Percentiles rank a stretch among this genome's conserved stretches.
Conservation (phyloP, 768 basidiomycete genomes). For the Russula sp. region DNA sequence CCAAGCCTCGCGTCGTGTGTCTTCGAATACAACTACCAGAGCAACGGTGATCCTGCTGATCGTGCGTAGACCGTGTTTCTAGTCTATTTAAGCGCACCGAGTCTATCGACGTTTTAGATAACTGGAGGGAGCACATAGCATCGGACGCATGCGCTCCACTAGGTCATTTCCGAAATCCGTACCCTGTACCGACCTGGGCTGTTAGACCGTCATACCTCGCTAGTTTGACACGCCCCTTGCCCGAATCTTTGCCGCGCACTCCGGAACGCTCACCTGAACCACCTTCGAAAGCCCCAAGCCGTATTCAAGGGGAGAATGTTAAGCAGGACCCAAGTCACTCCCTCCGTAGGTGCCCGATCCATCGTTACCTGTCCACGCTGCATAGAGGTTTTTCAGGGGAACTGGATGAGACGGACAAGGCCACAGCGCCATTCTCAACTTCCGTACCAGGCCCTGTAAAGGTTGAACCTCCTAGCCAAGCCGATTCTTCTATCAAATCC, state of each 20-base stretch:
- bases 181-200: slow-evolving; percentile 19
- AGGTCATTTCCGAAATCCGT: slow-evolving; percentile 11
- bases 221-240: neutral
- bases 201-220: slow-evolving; percentile 3
- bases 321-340: neutral
- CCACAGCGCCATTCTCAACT: neutral
- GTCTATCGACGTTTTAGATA: slow-evolving; percentile 4
- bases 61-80: slow-evolving; percentile 10
- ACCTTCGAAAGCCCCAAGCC: neutral
- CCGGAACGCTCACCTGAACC: slow-evolving; percentile 9
- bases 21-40: slow-evolving; percentile 15
- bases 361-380: neutral
- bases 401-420: slow-evolving; percentile 1
- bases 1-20: slow-evolving; percentile 6
- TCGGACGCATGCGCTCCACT: slow-evolving; percentile 1
- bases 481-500: neutral
- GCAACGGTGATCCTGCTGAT: slow-evolving; percentile 15
- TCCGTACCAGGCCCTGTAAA: neutral
- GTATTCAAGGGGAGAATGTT: neutral
- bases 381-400: neutral
- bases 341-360: neutral
- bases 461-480: neutral
- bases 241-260: slow-evolving; percentile 7
- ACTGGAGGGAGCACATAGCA: slow-evolving; percentile 14
- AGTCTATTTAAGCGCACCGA: neutral